Percentiles rank a stretch among this genome's conserved stretches.
phyloP scores from a whole-genome alignment of 371 early-diverging fungal genomes.

The Mycotypha africana region DNA sequence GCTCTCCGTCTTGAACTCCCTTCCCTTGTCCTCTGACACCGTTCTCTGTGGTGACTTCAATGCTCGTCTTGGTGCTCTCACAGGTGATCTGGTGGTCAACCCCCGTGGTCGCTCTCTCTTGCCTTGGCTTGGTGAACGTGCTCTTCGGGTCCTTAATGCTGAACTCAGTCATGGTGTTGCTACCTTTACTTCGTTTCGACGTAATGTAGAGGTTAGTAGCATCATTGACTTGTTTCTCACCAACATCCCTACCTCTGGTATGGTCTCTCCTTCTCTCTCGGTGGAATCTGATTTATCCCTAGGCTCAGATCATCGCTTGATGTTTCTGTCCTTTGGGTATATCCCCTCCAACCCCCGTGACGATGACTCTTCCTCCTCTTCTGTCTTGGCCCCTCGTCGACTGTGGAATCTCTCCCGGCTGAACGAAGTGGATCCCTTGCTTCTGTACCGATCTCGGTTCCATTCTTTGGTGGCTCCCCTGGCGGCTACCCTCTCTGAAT shows the following conservation, averaged over 20 bases:
- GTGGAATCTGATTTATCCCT: neutral
- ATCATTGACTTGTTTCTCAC: conserved; percentile 8
- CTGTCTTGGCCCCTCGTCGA: too few relatives aligned
- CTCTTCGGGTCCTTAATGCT: neutral
- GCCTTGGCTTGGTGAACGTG: neutral
- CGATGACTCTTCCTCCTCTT: too few relatives aligned
- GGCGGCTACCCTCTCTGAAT: neutral
- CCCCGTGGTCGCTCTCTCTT: neutral
- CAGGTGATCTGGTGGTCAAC: neutral
- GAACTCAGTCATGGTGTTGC: neutral
- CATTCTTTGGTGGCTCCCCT: too few relatives aligned
- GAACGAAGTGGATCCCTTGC: neutral
- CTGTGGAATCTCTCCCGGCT: conserved; percentile 8
- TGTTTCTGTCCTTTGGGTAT: neutral
- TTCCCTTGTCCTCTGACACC: too few relatives aligned
- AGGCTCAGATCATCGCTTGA: neutral
- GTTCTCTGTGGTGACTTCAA: too few relatives aligned
- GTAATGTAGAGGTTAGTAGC: neutral
- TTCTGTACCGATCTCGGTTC: neutral
- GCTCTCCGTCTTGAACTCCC: neutral
- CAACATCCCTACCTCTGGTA: neutral
- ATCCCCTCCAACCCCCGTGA: too few relatives aligned
- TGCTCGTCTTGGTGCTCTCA: neutral
- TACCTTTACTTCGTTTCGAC: conserved; percentile 1
- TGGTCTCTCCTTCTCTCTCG: neutral